Conservation (phyloP, 345 rosid species). For the Rubroshorea leprosula region DNA sequence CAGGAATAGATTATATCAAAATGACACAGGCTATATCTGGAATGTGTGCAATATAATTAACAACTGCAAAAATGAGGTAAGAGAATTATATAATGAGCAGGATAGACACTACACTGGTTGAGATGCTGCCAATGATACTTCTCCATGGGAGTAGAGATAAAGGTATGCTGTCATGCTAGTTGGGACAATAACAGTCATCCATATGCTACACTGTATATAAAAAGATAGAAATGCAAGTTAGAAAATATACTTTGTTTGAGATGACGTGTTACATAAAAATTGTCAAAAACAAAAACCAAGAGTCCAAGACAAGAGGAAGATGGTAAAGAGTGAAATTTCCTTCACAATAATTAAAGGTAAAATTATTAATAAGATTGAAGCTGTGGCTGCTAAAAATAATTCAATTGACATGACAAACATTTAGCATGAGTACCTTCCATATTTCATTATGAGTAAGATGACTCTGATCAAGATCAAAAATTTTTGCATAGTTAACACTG, state of each 20-base stretch:
- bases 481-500: slow-evolving; percentile 67
- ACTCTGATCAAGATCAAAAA: slow-evolving; percentile 80
- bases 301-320: not conserved
- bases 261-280: not conserved
- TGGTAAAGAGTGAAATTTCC: too few species aligned
- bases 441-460: slow-evolving; percentile 84
- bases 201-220: slow-evolving; percentile 75
- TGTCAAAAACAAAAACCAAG: not conserved
- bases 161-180: slow-evolving; percentile 97
- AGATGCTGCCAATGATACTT: slow-evolving; percentile 94
- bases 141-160: slow-evolving; percentile 92
- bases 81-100: slow-evolving; percentile 2
- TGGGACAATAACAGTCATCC: slow-evolving; percentile 94
- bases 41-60: slow-evolving; percentile 6
- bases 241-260: not conserved
- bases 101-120: slow-evolving; percentile 81
- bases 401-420: not conserved
- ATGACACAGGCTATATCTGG: not conserved
- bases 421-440: slow-evolving; percentile 68
- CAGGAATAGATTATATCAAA: not conserved
- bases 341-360: too few species aligned
- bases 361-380: too few species aligned
- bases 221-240: slow-evolving; percentile 11
- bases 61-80: not conserved
- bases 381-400: too few species aligned